Conservation (phyloP, 2,329 filamentous ascomycete species). For the Pseudogymnoascus sp. region DNA sequence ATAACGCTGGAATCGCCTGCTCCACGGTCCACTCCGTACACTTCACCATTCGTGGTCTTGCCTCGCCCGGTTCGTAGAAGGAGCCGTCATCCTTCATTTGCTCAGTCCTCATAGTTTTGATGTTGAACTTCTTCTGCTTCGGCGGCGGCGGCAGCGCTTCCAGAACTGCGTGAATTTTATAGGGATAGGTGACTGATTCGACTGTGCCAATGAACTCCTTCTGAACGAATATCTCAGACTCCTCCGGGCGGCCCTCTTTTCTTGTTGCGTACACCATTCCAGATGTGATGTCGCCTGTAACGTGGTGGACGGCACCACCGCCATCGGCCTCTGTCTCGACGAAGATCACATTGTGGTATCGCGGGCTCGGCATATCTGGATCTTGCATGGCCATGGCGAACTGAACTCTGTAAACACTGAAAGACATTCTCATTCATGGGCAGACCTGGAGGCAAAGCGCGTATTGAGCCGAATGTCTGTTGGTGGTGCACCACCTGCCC, state of each 20-base stretch:
- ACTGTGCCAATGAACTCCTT: conserved; percentile 4
- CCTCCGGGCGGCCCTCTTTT: not conserved
- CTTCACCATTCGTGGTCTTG: conserved; percentile 11
- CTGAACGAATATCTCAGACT: not conserved
- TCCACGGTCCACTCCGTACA: conserved; percentile 14
- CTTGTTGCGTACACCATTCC: conserved; percentile 8
- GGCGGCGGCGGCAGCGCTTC: conserved; percentile 10
- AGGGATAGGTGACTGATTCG: conserved; percentile 7
- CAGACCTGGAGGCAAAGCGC: not conserved
- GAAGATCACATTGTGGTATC: conserved; percentile 10
- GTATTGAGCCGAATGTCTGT: not conserved
- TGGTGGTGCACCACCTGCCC: not conserved
- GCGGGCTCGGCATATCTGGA: conserved; percentile 8
- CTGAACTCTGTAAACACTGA: conserved; percentile 9
- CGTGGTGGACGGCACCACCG: not conserved
- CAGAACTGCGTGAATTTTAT: conserved; percentile 8
- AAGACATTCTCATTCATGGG: not conserved
- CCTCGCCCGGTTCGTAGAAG: conserved; percentile 6
- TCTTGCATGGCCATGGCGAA: conserved; percentile 1
- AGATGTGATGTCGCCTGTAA: conserved; percentile 6
- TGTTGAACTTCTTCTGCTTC: conserved; percentile 11
- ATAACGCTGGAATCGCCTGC: conserved; percentile 14
- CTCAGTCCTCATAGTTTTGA: conserved; percentile 6
- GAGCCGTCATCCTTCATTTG: not conserved
- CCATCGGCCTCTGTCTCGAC: conserved; percentile 10